Evolutionary conservation across 164 flowering plant species (phyloP).

Genomic region (Houttuynia cordata): DNA sequence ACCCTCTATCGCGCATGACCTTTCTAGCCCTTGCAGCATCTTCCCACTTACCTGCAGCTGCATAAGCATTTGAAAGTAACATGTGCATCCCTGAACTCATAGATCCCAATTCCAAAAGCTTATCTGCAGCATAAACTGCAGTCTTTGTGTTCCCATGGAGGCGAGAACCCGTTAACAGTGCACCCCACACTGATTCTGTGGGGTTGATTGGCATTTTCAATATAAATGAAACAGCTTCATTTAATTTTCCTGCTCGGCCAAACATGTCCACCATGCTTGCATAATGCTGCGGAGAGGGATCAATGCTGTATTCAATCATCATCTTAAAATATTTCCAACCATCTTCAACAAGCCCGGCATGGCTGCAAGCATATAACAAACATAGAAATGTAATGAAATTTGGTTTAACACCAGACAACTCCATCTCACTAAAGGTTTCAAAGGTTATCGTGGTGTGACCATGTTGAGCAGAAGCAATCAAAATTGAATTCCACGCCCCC

Average conservation of each 20-base stretch:
- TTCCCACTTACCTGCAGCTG: conserved; percentile 70
- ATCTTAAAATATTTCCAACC: conserved; percentile 52
- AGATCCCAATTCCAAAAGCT: conserved; percentile 45
- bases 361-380: conserved; percentile 77
- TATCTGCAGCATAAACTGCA: conserved; percentile 78
- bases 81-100: conserved; percentile 66
- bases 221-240: conserved; percentile 51
- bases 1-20: conserved; percentile 61
- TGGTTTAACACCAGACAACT: conserved; percentile 39
- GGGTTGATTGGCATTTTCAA: conserved; percentile 66
- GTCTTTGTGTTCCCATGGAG: conserved; percentile 61
- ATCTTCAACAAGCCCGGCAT: conserved; percentile 66
- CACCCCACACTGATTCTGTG: conserved; percentile 84
- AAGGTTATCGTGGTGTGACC: conserved; percentile 43
- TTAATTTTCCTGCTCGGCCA: conserved; percentile 73
- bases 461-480: conserved; percentile 84
- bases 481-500: conserved; percentile 86
- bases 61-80: conserved; percentile 72
- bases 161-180: conserved; percentile 76
- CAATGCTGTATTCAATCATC: conserved; percentile 57
- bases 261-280: conserved; percentile 73
- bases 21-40: conserved; percentile 87
- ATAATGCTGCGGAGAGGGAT: conserved; percentile 70
- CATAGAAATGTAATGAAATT: conserved; percentile 79
- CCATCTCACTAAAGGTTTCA: conserved; percentile 46